Conservation (phyloP, 2,329 filamentous ascomycete species). For the Claviceps africana region DNA sequence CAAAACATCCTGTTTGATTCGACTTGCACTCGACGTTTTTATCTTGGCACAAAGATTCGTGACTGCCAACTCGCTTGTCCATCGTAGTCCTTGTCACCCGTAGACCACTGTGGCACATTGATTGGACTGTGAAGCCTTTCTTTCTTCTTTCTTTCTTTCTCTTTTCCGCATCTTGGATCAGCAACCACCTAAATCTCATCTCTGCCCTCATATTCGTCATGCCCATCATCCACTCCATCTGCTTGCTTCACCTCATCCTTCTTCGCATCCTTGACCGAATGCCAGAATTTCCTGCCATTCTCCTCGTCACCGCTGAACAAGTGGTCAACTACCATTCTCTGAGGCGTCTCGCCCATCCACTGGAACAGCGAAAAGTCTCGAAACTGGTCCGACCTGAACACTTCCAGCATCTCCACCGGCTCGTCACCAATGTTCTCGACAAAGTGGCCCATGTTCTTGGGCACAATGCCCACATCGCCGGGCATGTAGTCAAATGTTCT, state of each 20-base stretch:
- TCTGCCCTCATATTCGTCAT: no score
- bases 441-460: constrained; percentile 65
- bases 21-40: no score
- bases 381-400: constrained; percentile 59
- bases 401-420: constrained; percentile 60
- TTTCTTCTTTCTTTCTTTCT: no score
- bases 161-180: no score
- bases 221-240: neutral
- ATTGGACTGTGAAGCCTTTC: no score
- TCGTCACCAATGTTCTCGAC: constrained; percentile 72
- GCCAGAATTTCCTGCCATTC: constrained; percentile 47
- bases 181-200: no score
- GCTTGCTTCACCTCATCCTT: constrained; percentile 35
- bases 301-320: constrained; percentile 48
- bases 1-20: no score
- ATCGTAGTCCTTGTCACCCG: no score
- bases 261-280: constrained; percentile 45
- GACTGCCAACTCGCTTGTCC: no score
- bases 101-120: no score
- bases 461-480: constrained; percentile 66
- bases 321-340: constrained; percentile 51
- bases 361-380: constrained; percentile 61
- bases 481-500: constrained; percentile 64
- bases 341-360: constrained; percentile 61
- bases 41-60: no score